Percentiles rank a stretch among this genome's conserved stretches.
phyloP scores from a whole-genome alignment of 192 early-diverging fungal species.

The Backusella australiensis region DNA sequence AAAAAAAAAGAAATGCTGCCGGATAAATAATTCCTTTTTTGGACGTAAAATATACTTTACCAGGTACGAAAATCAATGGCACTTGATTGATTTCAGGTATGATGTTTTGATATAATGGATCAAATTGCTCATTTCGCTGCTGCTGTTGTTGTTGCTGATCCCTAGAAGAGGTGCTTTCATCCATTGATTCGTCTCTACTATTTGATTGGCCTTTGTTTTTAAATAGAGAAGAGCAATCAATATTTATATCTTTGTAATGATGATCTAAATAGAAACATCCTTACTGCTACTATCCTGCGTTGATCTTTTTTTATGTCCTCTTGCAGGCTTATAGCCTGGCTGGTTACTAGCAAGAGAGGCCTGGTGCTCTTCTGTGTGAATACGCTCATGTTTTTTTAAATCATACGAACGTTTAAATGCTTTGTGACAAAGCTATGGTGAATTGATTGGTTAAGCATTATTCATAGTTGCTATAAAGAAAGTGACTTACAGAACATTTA shows the following conservation, averaged over 20 bases:
- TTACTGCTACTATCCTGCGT: neutral
- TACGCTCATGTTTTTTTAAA: constrained; percentile 91
- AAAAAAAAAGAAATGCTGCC: neutral
- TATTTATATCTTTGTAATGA: neutral
- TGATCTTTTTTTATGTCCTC: neutral
- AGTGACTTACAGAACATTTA: constrained; percentile 8
- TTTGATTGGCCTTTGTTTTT: neutral
- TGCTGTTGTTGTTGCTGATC: constrained; percentile 22
- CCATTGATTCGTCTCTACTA: constrained; percentile 15
- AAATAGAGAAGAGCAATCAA: neutral
- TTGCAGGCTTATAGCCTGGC: constrained; percentile 26
- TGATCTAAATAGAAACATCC: neutral
- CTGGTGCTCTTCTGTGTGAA: constrained; percentile 56
- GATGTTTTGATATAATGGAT: constrained; percentile 16
- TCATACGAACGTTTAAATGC: constrained; percentile 93
- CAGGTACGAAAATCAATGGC: neutral
- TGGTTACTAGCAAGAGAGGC: constrained; percentile 30
- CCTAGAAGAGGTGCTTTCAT: neutral
- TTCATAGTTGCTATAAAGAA: neutral
- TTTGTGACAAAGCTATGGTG: constrained; percentile 42
- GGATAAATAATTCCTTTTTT: neutral
- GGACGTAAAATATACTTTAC: neutral
- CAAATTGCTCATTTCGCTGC: constrained; percentile 9
- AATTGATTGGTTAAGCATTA: neutral
- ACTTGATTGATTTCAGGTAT: neutral